Base-by-base conservation (phyloP, 1,284 basidiomycete species). In the Ganoderma boninense region DNA sequence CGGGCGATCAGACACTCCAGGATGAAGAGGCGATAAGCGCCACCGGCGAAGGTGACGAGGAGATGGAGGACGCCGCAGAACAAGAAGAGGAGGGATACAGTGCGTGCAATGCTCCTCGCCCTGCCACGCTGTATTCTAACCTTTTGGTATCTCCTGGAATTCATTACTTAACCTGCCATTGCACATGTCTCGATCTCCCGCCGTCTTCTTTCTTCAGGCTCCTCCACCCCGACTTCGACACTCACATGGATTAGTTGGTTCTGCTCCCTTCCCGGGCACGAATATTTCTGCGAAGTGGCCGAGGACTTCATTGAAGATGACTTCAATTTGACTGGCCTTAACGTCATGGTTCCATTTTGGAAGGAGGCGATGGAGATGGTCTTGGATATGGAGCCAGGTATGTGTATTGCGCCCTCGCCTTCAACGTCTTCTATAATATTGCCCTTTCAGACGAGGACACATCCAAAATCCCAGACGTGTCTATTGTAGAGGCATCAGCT, bases 311-410 rank as follows among this genome's bases (percentile, higher is more conserved):
- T 99, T 81, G 98, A 99, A 81, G 98, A 99, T 83, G 98, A 99
- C 81, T 99, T 99, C 85, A 99, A 99, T 84, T 86, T 99, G 66
- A 99, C 98, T 0, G 98, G 98, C 1, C 84, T 99, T 74, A 97
- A 97, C 80, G 89, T 91, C 23, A 93, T 98, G 87, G 97, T 99
- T 42, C 93, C 98, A 11, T 99, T 99, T 80, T 99, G 98, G 96
- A 97, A 98, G 82, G 98, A 99, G 82, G 98, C 98, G 38, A 93
- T 99, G 90, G 98, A 99, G 85, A 99, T 99, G 98, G 97, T 99
- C n/a, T 84, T 99, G 71, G 98, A 99, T 82, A 97, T 99, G 65
- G 98, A 99, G 84, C 96, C 98, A 84, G 96, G 96, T 97, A 82
- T 81, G 91, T 29, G 7, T 18, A 3, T 38, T 11, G 80, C 40